Base-by-base conservation (phyloP, 352 stramenopile species). In the Blastocystis sp. region DNA sequence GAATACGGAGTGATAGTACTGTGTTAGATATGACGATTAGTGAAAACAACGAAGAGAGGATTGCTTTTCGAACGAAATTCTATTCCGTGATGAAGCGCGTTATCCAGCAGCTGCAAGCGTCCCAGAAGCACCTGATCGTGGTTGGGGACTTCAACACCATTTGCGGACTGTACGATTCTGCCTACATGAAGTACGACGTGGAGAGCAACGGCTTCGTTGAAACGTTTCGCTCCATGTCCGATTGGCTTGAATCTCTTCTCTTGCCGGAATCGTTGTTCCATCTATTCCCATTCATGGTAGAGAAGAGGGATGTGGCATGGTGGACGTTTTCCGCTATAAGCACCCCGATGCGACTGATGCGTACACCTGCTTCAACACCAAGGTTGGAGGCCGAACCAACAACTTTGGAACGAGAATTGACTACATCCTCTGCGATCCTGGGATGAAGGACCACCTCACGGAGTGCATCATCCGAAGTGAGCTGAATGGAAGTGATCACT, bases 341-440 rank as follows among this genome's bases (percentile, higher is more conserved):
- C 90, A 96, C 86, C 93, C 93, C 2, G 87, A 89, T 23, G 61
- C 92, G 82, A 88, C 90, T 3, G 94, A 93, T 76, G 93, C 93
- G 14, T 96, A 93, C 81, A 96, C 93, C 91, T 97, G 93, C 81
- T 97, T 93, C 93, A 95, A 91, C 82, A 95, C 92, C 17, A 87
- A 94, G 78, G 96, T 93, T 11, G 91, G 91, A 0, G 93, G 92
- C 17, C 91, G 94, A 10, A 90, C 94, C 88, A 96, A 93, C 88
- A 97, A 97, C 89, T 96, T 94, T 66, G 94, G 94, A 74, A 93
- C 92, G 28, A 92, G 94, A 56, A 94, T 97, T 77, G 94, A 97
- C 89, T 96, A 96, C 76, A 93, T 97, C 66, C 90, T 96, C 4
- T 77, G 66, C 45, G 43, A 53, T n/a, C n/a, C 19, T 53, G 23